Evolutionary conservation across 176 grass and related monocot genomes (phyloP), one percentile per base, ranked within the genome.

Genomic region (Carex pumila): DNA sequence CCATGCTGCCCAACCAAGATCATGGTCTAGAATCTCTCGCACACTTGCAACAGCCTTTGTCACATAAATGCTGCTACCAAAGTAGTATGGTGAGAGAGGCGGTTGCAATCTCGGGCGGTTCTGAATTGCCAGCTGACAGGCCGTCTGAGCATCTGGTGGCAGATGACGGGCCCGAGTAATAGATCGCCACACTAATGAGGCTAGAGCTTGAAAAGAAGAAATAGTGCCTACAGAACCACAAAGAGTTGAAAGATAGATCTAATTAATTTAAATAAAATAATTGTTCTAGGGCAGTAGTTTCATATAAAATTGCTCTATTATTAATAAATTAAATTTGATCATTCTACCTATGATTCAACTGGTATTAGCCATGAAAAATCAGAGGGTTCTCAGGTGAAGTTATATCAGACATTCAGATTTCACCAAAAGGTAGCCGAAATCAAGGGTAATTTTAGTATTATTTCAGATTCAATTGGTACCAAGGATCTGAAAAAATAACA

Each of bases 41-140:
- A 76, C 86, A 3, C 76, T 32, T 49, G 78, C 79, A 0, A 65
- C 0, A 22, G 88, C 71, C 0, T 43, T 0, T 25, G 87, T 31
- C 52, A 58, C 13, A 70, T 89, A 86, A 75, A 92, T 75, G 65
- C 31, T 29, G 86, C 76, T 90, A 9, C 91, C 89, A 61, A 97
- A 97, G 86, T 97, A 97, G 22, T 85, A 71, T 1, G 1, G 9
- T 7, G 91, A 87, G 18, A 93, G 83, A 54, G 34, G 73, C n/a
- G 94, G 94, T 2, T 66, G 85, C 71, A 97, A 79, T 3, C 91
- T 84, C n/a, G 11, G 18, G 17, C 91, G 91, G 81, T 93, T 91
- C 71, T 92, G 75, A 80, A 81, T 80, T 71, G 91, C 82, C 0
- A 66, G 2, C 39, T 62, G 76, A 79, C 72, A 97, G 10, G 25